phyloP scores from a whole-genome alignment of 202 grass and related monocot genomes.

The Elaeis oleifera region DNA sequence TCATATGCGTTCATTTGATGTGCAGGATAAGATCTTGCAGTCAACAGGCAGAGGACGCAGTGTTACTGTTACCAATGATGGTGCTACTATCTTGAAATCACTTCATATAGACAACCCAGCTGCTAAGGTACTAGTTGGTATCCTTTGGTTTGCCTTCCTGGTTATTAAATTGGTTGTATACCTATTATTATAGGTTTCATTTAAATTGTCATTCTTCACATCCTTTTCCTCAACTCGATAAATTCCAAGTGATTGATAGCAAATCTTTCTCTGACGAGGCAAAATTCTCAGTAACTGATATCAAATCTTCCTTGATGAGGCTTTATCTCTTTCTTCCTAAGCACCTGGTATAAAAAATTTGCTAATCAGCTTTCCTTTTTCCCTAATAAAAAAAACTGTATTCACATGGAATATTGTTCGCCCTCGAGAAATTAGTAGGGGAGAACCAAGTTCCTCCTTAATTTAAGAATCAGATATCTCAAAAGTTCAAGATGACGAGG shows the following conservation, averaged over 20 bases:
- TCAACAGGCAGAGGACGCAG: slow-evolving; percentile 70
- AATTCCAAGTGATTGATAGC: too few species aligned
- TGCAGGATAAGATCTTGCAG: slow-evolving; percentile 87
- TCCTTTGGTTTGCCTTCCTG: slow-evolving; percentile 28
- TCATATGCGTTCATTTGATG: neutral
- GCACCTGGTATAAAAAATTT: too few species aligned
- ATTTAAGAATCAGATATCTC: slow-evolving; percentile 66
- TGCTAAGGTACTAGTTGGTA: slow-evolving; percentile 97
- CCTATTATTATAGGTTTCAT: neutral
- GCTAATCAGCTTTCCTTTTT: too few species aligned
- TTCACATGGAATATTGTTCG: too few species aligned
- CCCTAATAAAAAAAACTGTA: too few species aligned
- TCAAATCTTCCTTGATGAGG: too few species aligned
- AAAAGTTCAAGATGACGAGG: slow-evolving; percentile 98
- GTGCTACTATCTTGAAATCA: slow-evolving; percentile 87
- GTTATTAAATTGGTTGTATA: neutral
- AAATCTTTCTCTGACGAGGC: too few species aligned
- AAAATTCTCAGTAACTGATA: too few species aligned
- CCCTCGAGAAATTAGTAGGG: neutral
- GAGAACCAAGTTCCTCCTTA: slow-evolving; percentile 30
- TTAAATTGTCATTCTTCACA: neutral
- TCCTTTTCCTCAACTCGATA: too few species aligned
- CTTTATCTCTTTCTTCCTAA: too few species aligned
- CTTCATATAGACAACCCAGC: slow-evolving; percentile 95
- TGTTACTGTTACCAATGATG: slow-evolving; percentile 95